These are phyloP conservation scores for Domatiomyces globalis DNA, from an alignment of 2,329 filamentous ascomycete species.

Conservation along the genomic window DNA sequence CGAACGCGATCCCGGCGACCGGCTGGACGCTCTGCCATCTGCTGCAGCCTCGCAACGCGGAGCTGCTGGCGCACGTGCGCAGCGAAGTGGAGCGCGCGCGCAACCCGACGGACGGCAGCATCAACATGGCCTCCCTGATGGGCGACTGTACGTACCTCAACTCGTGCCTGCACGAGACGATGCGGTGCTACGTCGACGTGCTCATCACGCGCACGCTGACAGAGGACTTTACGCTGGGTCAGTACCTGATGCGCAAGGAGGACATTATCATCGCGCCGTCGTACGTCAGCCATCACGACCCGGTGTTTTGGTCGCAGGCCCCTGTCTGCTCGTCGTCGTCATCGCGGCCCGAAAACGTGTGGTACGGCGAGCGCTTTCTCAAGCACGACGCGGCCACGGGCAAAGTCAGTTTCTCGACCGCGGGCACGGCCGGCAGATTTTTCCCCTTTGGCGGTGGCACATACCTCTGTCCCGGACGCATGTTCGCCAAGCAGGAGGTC, in stretches of 20 bases:
- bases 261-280: conserved; percentile 11
- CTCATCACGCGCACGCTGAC: conserved; percentile 13
- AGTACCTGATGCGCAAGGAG: conserved; percentile 6
- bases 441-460: conserved; percentile 25
- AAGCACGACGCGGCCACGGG: conserved; percentile 5
- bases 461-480: conserved; percentile 27
- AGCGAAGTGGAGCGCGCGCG: conserved; percentile 27
- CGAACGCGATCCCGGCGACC: conserved; percentile 27
- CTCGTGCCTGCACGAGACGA: conserved; percentile 29
- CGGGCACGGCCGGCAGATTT: conserved; percentile 13
- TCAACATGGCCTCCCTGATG: conserved; percentile 27
- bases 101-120: conserved; percentile 22
- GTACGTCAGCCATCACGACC: conserved; percentile 10
- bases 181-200: conserved; percentile 27
- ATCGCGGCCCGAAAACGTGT: conserved; percentile 7
- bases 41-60: conserved; percentile 22
- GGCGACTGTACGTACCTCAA: conserved; percentile 27
- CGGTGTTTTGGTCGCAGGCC: conserved; percentile 8
- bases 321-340: no score
- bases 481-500: conserved; percentile 31
- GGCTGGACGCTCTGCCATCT: conserved; percentile 33
- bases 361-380: conserved; percentile 15
- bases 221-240: conserved; percentile 6
- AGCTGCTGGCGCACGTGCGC: conserved; percentile 27
- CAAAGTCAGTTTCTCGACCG: conserved; percentile 6